phyloP scores from a whole-genome alignment of 2,329 filamentous ascomycete species.

The Teratosphaeria epicoccoides region DNA sequence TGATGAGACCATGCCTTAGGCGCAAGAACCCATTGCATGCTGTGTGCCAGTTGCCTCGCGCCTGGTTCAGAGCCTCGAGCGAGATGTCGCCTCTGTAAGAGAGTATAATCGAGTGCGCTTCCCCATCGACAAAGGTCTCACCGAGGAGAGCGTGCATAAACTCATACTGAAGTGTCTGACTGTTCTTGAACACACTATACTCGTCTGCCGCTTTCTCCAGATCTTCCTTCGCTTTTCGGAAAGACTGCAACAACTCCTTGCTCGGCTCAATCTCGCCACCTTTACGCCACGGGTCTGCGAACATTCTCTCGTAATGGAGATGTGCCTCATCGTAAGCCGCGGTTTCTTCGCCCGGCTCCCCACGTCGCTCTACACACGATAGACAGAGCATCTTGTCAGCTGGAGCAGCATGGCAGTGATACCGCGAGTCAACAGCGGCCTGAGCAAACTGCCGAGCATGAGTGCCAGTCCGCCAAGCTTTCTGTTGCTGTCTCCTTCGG shows the following conservation, averaged over 20 bases:
- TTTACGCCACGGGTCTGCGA: not conserved
- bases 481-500: not conserved
- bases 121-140: not conserved
- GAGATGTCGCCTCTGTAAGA: not conserved
- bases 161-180: not conserved
- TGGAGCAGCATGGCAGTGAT: not conserved
- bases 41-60: not conserved
- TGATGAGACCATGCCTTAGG: not conserved
- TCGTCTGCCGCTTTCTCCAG: not conserved
- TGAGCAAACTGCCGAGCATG: not conserved
- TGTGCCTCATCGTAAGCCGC: not conserved
- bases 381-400: not conserved
- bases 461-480: not conserved
- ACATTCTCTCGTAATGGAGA: not conserved
- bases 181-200: not conserved
- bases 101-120: not conserved
- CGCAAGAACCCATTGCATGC: not conserved
- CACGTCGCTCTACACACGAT: not conserved
- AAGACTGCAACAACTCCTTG: not conserved
- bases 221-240: not conserved
- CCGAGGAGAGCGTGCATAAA: not conserved
- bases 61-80: not conserved
- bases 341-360: not conserved
- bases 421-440: not conserved
- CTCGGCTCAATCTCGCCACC: not conserved